A percentile compares a stretch with the other conserved stretches of the same genome.
Evolutionary conservation across 1,284 basidiomycete genomes (phyloP).

Genomic region (Leccinum pachyderme): DNA sequence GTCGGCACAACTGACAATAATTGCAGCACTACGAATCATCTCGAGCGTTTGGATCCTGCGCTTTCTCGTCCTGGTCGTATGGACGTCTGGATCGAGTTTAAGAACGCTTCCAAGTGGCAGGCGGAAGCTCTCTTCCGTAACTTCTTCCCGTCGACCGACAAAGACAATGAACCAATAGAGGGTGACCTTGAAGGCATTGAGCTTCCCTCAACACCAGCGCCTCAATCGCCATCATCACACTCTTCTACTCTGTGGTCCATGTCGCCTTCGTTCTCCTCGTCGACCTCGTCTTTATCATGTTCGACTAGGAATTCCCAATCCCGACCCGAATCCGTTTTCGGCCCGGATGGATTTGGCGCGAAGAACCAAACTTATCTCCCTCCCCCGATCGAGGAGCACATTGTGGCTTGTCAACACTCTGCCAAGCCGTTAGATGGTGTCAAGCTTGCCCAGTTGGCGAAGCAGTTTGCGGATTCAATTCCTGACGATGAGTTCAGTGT

Average conservation of each 20-base stretch:
- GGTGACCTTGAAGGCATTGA: constrained; percentile 51
- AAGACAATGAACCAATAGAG: constrained; percentile 41
- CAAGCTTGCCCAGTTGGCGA: constrained; percentile 63
- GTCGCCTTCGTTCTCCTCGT: constrained; percentile 36
- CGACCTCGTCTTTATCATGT: constrained; percentile 33
- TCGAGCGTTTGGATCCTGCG: constrained; percentile 81
- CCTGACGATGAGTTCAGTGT: constrained; percentile 82
- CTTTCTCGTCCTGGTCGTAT: constrained; percentile 83
- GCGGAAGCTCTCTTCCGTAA: constrained; percentile 80
- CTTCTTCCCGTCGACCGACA: constrained; percentile 78
- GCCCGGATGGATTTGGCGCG: constrained; percentile 46
- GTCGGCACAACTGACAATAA: constrained; percentile 1
- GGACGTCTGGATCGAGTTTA: constrained; percentile 89
- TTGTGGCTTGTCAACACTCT: constrained; percentile 54
- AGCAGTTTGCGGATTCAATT: constrained; percentile 70
- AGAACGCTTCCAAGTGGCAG: constrained; percentile 78
- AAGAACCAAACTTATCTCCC: constrained; percentile 63
- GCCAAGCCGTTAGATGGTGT: constrained; percentile 61
- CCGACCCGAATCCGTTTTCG: constrained; percentile 26
- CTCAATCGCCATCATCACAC: constrained; percentile 29
- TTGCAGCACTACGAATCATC: constrained; percentile 73
- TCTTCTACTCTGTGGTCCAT: constrained; percentile 38
- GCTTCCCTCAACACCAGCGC: constrained; percentile 40
- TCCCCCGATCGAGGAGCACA: constrained; percentile 60
- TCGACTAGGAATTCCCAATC: constrained; percentile 28